Evolutionary conservation across 352 stramenopile genomes (phyloP).

Genomic region (Globisporangium paddicum): DNA sequence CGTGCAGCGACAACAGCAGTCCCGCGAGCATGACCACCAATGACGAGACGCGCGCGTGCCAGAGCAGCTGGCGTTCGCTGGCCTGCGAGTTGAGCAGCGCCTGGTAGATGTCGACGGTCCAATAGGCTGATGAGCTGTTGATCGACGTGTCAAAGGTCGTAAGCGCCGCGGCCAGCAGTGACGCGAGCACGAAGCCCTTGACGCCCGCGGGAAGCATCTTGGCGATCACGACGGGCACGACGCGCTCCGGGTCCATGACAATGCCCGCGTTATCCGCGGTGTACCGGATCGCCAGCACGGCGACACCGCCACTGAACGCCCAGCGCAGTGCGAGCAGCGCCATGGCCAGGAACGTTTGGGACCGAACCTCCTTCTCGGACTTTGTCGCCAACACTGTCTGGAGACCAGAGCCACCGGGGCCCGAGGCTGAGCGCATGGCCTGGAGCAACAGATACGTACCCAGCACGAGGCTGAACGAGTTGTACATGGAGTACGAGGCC

Average conservation of each 20-base stretch:
- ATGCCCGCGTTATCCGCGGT: conserved; percentile 34
- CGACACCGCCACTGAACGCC: conserved; percentile 72
- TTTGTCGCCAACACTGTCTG: conserved; percentile 77
- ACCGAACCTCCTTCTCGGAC: conserved; percentile 71
- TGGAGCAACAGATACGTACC: conserved; percentile 59
- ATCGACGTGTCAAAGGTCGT: conserved; percentile 82
- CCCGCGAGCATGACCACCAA: conserved; percentile 54
- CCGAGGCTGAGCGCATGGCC: conserved; percentile 64
- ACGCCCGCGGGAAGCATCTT: conserved; percentile 62
- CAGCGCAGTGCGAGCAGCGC: conserved; percentile 63
- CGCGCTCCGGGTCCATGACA: conserved; percentile 63
- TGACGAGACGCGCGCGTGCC: conserved; percentile 58
- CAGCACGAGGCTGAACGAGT: conserved; percentile 54
- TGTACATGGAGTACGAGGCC: conserved; percentile 72
- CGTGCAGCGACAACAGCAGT: conserved; percentile 55
- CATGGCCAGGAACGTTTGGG: conserved; percentile 76
- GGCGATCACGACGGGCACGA: conserved; percentile 71
- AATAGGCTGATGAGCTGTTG: conserved; percentile 75
- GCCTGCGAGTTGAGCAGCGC: conserved; percentile 57
- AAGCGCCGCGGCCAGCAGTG: conserved; percentile 60
- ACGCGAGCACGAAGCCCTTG: conserved; percentile 68
- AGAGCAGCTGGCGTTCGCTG: conserved; percentile 50
- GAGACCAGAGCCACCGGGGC: conserved; percentile 56
- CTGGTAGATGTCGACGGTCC: conserved; percentile 82
- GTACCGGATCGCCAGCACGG: conserved; percentile 68